Evolutionary conservation across 2,329 filamentous ascomycete genomes (phyloP), one percentile per base, ranked within the genome.

Genomic region (Diaporthe ilicicola): DNA sequence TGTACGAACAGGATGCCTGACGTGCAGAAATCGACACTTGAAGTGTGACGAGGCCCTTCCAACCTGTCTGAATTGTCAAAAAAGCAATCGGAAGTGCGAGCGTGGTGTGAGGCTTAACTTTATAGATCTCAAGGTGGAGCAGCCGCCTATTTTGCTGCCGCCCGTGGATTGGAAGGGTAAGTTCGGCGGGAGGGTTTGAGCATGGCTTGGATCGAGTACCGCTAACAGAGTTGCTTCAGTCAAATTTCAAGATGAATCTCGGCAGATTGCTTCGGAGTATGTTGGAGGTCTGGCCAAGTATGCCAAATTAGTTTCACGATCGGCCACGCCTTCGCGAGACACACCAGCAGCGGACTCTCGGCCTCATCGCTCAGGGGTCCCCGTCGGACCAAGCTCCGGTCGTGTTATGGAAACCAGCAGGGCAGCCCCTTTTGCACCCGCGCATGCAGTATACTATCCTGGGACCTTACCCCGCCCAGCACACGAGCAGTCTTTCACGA

Each of bases 211-310:
- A 56, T 13, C 22, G 32, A 48, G 32, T 15, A 37, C 22, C 53
- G 51, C 73, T 76, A 50, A 75, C 56, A 1, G 6, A n/a, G 10
- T 32, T 32, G 19, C 15, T 27, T 10, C 50, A 88, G 90, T 98
- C 17, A 87, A 89, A 66, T 98, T 98, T 75, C 88, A 92, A 76
- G 95, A 98, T 78, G 94, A 98, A 79, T 98, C 95, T 27, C 89
- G 94, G 37, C 88, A 93, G 56, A 97, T 98, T 79, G 95, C 95
- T 8, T 95, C 93, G 1, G 94, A 97, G 79, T 98, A 98, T 79
- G 87, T 89, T 67, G 94, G 94, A 4, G 95, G 95, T 0, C 82
- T 91, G 29, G 88, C 90, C 74, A 90, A 90, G 73, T 98, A 98
- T 81, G 87, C 90, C 29, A 85, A 85, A 6, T 79, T 89, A 37